phyloP scores from a whole-genome alignment of 1,139 yeast species.

The Yamadazyma oceani region DNA sequence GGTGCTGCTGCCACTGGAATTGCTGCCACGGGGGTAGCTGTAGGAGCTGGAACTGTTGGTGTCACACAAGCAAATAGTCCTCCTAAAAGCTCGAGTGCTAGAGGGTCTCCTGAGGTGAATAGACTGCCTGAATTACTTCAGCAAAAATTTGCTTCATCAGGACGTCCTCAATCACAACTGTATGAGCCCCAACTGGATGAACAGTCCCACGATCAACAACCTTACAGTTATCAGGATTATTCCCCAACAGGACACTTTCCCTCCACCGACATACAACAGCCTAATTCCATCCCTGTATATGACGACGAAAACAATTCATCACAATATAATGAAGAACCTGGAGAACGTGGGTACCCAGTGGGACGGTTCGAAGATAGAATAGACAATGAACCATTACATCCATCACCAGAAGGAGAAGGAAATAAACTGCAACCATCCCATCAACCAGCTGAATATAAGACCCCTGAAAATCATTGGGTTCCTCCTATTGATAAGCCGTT shows the following conservation, averaged over 20 bases:
- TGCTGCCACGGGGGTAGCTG: constrained; percentile 3
- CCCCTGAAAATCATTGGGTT: constrained; percentile 1
- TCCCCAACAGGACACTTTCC: constrained; percentile 7
- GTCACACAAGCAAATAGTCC: neutral
- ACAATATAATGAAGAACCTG: constrained; percentile 8
- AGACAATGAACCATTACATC: constrained; percentile 1
- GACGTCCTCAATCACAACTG: too few species aligned
- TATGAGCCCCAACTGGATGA: too few species aligned
- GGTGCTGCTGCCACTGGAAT: constrained; percentile 1
- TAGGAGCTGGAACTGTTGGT: constrained; percentile 2
- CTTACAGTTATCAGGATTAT: neutral
- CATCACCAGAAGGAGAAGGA: constrained; percentile 1
- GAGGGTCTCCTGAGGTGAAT: neutral
- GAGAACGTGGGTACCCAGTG: constrained; percentile 6
- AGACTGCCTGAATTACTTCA: too few species aligned
- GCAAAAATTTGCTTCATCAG: neutral
- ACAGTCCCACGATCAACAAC: neutral
- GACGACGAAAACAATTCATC: constrained; percentile 18
- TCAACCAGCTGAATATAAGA: neutral
- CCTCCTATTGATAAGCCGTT: constrained; percentile 1
- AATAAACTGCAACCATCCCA: neutral
- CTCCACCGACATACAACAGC: too few species aligned
- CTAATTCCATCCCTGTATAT: constrained; percentile 6
- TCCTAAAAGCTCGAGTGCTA: neutral
- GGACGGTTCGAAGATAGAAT: constrained; percentile 6